Evolutionary conservation across 345 rosid species (phyloP).

Genomic region (Gossypium arboreum): DNA sequence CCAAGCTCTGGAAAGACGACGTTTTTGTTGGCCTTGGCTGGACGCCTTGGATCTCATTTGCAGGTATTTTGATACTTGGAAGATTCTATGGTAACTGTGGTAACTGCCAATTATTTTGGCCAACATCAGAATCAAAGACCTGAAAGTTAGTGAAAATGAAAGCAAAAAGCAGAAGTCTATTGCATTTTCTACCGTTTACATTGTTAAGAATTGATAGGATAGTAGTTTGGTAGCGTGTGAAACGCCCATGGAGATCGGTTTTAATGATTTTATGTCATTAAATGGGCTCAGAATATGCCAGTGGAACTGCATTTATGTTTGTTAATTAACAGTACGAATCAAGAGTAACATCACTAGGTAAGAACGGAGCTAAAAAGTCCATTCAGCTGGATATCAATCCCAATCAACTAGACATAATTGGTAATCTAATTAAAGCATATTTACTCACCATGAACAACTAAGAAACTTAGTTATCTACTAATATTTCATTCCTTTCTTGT

Average conservation of each 20-base stretch:
- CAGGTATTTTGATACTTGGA: constrained; percentile 43
- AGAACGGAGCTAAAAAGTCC: constrained; percentile 1
- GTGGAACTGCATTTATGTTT: not conserved
- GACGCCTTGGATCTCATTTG: constrained; percentile 66
- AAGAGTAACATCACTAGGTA: not conserved
- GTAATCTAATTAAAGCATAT: not conserved
- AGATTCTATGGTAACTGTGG: not conserved
- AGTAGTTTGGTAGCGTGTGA: not conserved
- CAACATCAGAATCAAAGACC: not conserved
- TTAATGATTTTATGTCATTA: not conserved
- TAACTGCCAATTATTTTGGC: not conserved
- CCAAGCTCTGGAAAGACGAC: constrained; percentile 99
- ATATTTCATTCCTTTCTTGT: constrained; percentile 7
- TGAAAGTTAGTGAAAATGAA: not conserved
- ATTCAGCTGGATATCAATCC: not conserved
- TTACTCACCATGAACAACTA: not conserved
- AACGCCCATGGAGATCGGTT: not conserved
- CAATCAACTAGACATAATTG: not conserved
- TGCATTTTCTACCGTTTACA: not conserved
- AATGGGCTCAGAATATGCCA: not conserved
- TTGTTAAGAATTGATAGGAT: not conserved
- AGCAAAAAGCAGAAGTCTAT: not conserved
- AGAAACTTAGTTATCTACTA: not conserved
- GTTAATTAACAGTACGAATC: not conserved
- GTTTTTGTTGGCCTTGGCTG: constrained; percentile 83